Conservation (phyloP, 192 early-diverging fungal species). For the Coemansia sp. region DNA sequence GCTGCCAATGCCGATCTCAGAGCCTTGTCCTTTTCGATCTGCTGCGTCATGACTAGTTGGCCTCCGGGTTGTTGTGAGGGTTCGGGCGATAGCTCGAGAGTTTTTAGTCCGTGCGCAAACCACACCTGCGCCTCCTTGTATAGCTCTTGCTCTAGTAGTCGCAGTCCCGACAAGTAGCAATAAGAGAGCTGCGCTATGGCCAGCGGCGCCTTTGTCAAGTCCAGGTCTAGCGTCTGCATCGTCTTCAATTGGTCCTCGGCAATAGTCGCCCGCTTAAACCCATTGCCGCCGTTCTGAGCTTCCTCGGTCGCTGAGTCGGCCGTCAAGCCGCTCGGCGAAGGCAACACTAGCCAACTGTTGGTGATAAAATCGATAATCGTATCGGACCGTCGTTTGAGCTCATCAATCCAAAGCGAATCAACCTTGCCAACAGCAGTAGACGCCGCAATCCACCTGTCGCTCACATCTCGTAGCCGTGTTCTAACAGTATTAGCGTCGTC, state of each 20-base stretch:
- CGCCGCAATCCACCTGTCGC: constrained; percentile 10
- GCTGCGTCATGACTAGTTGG: constrained; percentile 15
- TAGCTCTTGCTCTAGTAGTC: constrained; percentile 29
- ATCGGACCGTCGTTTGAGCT: constrained; percentile 3
- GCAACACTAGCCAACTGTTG: not conserved
- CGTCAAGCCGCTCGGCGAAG: not conserved
- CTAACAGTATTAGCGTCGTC: not conserved
- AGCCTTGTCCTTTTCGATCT: constrained; percentile 32
- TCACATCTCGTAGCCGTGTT: not conserved
- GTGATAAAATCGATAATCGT: constrained; percentile 11
- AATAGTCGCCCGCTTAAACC: constrained; percentile 5
- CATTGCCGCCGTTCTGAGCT: not conserved
- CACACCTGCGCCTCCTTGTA: constrained; percentile 26
- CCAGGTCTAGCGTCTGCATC: constrained; percentile 4
- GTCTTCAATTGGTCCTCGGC: constrained; percentile 24
- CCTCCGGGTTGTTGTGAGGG: not conserved
- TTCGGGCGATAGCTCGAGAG: not conserved
- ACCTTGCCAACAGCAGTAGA: not conserved
- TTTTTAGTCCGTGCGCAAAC: constrained; percentile 23
- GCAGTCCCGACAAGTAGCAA: constrained; percentile 40
- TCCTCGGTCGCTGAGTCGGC: not conserved
- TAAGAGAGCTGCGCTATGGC: constrained; percentile 24
- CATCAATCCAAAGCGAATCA: not conserved
- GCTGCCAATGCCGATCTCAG: constrained; percentile 11
- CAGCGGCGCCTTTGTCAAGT: constrained; percentile 8